Conservation (phyloP, 305 asterid species). For the Fraxinus greggii region DNA sequence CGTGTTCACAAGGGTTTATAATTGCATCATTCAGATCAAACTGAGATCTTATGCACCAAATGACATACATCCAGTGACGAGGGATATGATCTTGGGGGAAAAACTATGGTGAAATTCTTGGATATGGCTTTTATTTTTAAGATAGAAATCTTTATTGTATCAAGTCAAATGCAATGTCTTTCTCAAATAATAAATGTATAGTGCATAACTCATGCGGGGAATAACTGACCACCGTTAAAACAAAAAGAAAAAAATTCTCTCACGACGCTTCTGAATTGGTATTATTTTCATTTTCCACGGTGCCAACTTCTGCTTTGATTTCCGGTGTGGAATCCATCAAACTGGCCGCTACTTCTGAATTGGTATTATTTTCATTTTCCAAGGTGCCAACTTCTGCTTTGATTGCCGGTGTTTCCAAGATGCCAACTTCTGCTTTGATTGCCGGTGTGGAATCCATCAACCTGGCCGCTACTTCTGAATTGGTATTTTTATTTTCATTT, state of each 20-base stretch:
- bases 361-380: no score
- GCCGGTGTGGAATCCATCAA: no score
- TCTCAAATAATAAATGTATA: background rate
- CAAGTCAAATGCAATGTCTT: background rate
- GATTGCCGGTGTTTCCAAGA: no score
- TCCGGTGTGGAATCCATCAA: no score
- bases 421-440: no score
- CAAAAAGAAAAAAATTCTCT: background rate
- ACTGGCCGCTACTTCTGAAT: no score
- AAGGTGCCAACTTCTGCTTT: no score
- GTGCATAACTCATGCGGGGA: background rate
- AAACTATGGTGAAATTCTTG: background rate
- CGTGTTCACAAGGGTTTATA: background rate
- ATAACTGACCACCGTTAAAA: background rate
- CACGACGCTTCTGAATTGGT: constrained; percentile 33
- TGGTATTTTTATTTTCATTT: constrained; percentile 29
- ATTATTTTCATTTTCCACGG: constrained; percentile 30
- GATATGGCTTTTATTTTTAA: background rate
- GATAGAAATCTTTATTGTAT: background rate
- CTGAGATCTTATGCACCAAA: background rate
- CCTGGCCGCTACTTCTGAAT: no score
- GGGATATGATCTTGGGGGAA: background rate
- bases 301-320: no score
- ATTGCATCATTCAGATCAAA: background rate
- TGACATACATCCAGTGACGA: background rate